Evolutionary conservation across 2,329 filamentous ascomycete genomes (phyloP).

Genomic region (Atkinsonella hypoxylon): DNA sequence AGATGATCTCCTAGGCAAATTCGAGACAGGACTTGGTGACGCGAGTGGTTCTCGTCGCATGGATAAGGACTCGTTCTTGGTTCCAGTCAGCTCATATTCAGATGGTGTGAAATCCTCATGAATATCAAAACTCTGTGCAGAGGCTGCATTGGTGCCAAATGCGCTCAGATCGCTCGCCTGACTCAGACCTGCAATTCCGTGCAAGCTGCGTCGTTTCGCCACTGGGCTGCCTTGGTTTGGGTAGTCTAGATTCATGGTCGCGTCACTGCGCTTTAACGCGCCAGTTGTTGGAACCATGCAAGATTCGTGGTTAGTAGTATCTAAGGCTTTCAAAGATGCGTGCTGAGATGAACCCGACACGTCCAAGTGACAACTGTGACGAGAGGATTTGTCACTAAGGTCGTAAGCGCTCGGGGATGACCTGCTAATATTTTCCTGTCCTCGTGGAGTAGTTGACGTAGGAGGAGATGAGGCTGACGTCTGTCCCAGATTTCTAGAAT

Average conservation of each 20-base stretch:
- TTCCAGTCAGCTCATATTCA: slow-evolving; percentile 42
- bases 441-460: slow-evolving; percentile 25
- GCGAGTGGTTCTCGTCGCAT: slow-evolving; percentile 25
- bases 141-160: slow-evolving; percentile 48
- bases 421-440: slow-evolving; percentile 30
- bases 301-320: slow-evolving; percentile 24
- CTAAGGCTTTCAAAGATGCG: slow-evolving; percentile 37
- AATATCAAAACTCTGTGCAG: slow-evolving; percentile 37
- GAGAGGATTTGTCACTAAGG: slow-evolving; percentile 32
- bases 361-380: slow-evolving; percentile 47
- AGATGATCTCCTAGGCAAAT: slow-evolving; percentile 56
- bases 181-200: slow-evolving; percentile 55
- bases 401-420: slow-evolving; percentile 22
- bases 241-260: slow-evolving; percentile 77
- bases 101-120: slow-evolving; percentile 32
- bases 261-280: slow-evolving; percentile 84
- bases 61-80: slow-evolving; percentile 8
- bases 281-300: slow-evolving; percentile 42
- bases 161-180: slow-evolving; percentile 54
- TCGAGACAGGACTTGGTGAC: slow-evolving; percentile 35
- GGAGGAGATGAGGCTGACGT: slow-evolving; percentile 30
- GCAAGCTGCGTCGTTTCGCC: slow-evolving; percentile 80
- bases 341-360: slow-evolving; percentile 40
- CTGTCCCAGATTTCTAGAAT: slow-evolving; percentile 54
- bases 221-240: slow-evolving; percentile 71